Conservation (phyloP, 805 yeast genomes). For the Barnettozyma sucrosica region DNA sequence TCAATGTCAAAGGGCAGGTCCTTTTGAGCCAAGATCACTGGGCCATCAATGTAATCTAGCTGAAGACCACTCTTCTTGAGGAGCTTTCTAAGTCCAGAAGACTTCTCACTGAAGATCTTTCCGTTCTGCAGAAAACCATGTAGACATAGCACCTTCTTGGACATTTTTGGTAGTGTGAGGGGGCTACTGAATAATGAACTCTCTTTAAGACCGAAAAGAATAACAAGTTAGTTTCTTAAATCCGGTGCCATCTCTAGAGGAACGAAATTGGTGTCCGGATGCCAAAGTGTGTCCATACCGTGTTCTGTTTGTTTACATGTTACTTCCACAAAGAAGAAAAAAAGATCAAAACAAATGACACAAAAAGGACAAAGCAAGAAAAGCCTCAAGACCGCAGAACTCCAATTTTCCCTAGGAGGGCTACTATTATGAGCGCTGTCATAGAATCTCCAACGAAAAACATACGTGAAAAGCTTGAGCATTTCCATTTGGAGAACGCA, state of each 20-base stretch:
- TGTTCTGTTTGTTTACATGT: not conserved
- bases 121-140: constrained; percentile 92
- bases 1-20: constrained; percentile 72
- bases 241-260: constrained; percentile 4
- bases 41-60: constrained; percentile 75
- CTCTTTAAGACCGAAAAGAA: not conserved
- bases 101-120: constrained; percentile 75
- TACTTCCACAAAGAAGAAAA: not conserved
- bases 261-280: constrained; percentile 9
- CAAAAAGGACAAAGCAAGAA: constrained; percentile 1
- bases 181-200: not conserved
- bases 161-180: constrained; percentile 16
- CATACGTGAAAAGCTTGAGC: constrained; percentile 3
- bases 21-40: constrained; percentile 53
- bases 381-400: not conserved
- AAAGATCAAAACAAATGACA: not conserved
- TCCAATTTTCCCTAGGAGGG: not conserved
- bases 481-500: constrained; percentile 1
- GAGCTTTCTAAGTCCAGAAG: constrained; percentile 81
- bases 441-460: constrained; percentile 8
- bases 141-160: constrained; percentile 61
- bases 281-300: not conserved
- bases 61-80: constrained; percentile 60
- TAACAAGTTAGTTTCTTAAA: constrained; percentile 2
- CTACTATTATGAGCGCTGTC: not conserved